Evolutionary conservation across 31 red algal genomes (phyloP), one percentile per base, ranked within the genome.

Genomic region (Odonthalia washingtoniensis): DNA sequence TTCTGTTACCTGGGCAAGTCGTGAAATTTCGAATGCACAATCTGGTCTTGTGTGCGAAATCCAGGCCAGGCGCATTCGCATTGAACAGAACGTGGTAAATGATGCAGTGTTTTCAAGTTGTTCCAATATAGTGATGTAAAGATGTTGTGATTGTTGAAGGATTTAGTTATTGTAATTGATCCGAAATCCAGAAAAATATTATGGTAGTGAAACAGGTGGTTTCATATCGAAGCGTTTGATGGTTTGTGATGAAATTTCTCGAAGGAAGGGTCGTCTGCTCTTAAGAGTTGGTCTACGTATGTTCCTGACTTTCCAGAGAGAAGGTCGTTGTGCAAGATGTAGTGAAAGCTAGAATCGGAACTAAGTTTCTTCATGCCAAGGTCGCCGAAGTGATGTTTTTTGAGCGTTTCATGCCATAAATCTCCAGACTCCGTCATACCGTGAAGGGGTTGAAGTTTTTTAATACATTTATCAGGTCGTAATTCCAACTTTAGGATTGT

Each of bases 11-110:
- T 85, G 66, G 1, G 67, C 67, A 1, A 85, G 75, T 32, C 61
- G 82, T 2, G 61, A 82, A 45, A 82, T 82, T 82, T 82, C 78
- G 5, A 67, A 68, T 3, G 69, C 14, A 41, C 78, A 67, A 17
- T 82, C 61, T 44, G 61, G 61, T 24, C 78, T 35, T 0, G 78
- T 68, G 38, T 82, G 65, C 5, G 78, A 38, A 35, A 85, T 2
- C 82, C 67, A 85, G 38, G 82, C 82, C 12, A 74, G 67, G 30
- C 46, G 72, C 82, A 85, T 85, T 4, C 82, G 82, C 67, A 85
- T 74, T 5, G 82, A 85, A 17, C 82, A 12, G 28, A 85, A 74
- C 3, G 36, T 31, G 12, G 3, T 4, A 33, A 42, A 85, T 2
- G 4, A 60, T 61, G 65, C 40, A 5, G 35, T 3, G 30, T 2